Evolutionary conservation across 2,329 filamentous ascomycete genomes (phyloP), one percentile per base, ranked within the genome.

Genomic region (Diaporthe caulivora): DNA sequence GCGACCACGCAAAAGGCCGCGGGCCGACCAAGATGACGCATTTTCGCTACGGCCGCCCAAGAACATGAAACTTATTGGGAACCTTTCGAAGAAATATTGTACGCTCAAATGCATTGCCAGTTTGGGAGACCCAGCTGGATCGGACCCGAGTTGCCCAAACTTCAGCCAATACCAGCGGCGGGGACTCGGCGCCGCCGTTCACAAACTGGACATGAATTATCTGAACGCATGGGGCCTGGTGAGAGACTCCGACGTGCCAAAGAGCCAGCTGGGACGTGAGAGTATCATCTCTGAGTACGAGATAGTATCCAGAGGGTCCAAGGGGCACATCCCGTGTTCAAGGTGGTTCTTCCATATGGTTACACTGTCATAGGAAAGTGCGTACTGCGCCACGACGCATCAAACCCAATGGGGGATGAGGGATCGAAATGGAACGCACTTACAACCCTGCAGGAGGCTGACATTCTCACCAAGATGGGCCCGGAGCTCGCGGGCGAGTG

Each of bases 31-130:
- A 10, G 11, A 58, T 17, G 34, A 21, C 8, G 5, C 55, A 40
- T 3, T 6, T 17, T 15, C 17, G 10, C 34, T 18, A 34, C 34
- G 17, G 18, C 55, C 24, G 2, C 11, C 10, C 15, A n/a, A 37
- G 1, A n/a, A 2, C 24, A 1, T 13, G 10, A 3, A 17, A 2
- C 15, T 34, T 11, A n/a, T 3, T n/a, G 4, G 18, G 21, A 13
- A 21, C 10, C 31, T n/a, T 24, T 1, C 31, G 8, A 40, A 17
- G 4, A 10, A 17, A 24, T 13, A n/a, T 2, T 58, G 34, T n/a
- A 58, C 31, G 9, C 18, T 58, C 55, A 7, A 58, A 11, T 58
- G 55, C 55, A 58, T 58, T 1, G 1, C 24, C 6, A 11, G 11
- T 34, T n/a, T 40, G 7, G 31, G 21, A 24, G 21, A 58, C 21